phyloP scores from a whole-genome alignment of 129 eudicot genomes.

The Flaveria robusta region DNA sequence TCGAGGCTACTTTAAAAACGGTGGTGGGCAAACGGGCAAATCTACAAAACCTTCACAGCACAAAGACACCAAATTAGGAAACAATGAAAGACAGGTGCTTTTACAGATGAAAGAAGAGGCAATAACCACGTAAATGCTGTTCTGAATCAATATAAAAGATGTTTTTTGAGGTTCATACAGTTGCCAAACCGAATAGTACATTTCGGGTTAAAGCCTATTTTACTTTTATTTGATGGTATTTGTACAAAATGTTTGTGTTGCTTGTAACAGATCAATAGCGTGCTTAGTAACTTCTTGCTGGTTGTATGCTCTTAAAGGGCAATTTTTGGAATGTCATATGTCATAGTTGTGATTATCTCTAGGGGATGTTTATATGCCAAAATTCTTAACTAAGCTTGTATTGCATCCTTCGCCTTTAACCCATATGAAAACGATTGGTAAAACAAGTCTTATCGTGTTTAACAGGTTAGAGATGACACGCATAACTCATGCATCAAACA shows the following conservation, averaged over 20 bases:
- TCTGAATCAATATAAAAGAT: not conserved
- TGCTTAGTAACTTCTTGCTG: not conserved
- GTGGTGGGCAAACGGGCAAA: constrained; percentile 20
- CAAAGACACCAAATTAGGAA: constrained; percentile 51
- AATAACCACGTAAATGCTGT: constrained; percentile 44
- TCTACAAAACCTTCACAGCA: constrained; percentile 36
- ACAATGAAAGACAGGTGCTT: constrained; percentile 51
- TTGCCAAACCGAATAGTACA: constrained; percentile 22
- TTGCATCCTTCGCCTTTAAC: not conserved
- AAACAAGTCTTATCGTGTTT: no score
- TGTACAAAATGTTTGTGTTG: constrained; percentile 27
- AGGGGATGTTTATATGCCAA: not conserved
- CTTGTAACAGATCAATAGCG: not conserved
- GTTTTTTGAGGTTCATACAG: constrained; percentile 18
- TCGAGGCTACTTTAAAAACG: constrained; percentile 34
- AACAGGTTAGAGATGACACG: no score
- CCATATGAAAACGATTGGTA: no score
- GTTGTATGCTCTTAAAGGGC: not conserved
- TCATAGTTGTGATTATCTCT: not conserved
- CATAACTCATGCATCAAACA: no score
- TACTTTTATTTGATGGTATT: constrained; percentile 9
- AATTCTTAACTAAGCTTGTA: not conserved
- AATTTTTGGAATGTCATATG: not conserved
- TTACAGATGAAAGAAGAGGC: constrained; percentile 72
- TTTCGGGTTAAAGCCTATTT: constrained; percentile 22